Evolutionary conservation across 176 grass and related monocot genomes (phyloP).

Genomic region (Saccharum officinarum): DNA sequence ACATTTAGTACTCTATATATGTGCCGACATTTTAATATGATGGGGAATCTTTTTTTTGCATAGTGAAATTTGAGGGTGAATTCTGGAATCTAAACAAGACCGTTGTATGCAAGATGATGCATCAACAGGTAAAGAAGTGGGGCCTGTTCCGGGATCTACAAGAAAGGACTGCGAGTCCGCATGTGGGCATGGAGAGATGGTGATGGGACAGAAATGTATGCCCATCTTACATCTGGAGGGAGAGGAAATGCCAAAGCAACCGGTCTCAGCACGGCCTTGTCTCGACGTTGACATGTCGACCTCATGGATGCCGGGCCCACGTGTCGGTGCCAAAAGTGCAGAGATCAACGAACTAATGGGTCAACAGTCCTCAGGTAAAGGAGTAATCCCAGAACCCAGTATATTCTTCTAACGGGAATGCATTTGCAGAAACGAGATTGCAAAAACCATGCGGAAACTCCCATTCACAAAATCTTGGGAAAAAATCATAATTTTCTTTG

Average conservation of each 20-base stretch:
- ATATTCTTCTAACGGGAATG: not conserved
- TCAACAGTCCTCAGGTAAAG: constrained; percentile 11
- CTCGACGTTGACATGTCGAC: constrained; percentile 45
- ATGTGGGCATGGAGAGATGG: not conserved
- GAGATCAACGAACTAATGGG: constrained; percentile 49
- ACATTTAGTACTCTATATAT: too few relatives aligned
- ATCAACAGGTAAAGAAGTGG: constrained; percentile 9
- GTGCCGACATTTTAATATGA: too few relatives aligned
- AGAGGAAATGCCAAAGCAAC: constrained; percentile 40
- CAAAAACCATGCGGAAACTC: too few relatives aligned
- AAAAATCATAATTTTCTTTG: not conserved
- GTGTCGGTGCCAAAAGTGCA: not conserved
- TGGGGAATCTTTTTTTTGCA: too few relatives aligned
- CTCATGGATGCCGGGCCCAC: constrained; percentile 43
- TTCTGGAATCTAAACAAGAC: too few relatives aligned
- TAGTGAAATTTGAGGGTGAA: too few relatives aligned
- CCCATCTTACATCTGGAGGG: too few relatives aligned
- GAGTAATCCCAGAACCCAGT: not conserved
- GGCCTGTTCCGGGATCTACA: not conserved
- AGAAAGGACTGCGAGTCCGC: not conserved
- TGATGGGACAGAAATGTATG: constrained; percentile 30
- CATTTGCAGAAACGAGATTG: not conserved
- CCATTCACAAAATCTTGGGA: not conserved
- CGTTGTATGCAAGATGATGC: constrained; percentile 16
- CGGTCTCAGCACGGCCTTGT: not conserved